phyloP scores from a whole-genome alignment of 257 asterid species.

The Penstemon barbatus region DNA sequence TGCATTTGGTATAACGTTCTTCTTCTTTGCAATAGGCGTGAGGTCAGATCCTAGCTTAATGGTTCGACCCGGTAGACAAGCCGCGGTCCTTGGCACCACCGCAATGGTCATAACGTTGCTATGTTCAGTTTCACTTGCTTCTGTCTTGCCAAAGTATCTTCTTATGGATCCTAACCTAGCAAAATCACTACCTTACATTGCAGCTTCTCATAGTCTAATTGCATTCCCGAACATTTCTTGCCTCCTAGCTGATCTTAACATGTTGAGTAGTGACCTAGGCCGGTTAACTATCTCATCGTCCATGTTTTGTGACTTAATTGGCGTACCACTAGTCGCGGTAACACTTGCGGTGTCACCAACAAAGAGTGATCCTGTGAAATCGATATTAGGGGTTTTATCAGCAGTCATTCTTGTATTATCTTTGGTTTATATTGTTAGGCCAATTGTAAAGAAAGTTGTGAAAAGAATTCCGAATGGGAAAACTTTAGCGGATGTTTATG shows the following conservation, averaged over 20 bases:
- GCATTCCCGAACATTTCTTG: conserved; percentile 59
- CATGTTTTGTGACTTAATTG: conserved; percentile 53
- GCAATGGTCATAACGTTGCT: conserved; percentile 34
- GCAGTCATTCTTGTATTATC: background rate
- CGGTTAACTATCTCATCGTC: conserved; percentile 56
- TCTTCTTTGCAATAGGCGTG: conserved; percentile 63
- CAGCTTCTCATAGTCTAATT: conserved; percentile 43
- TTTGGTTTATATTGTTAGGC: conserved; percentile 32
- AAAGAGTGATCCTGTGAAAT: background rate
- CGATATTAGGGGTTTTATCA: conserved; percentile 16
- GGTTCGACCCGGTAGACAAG: conserved; percentile 50
- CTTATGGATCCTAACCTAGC: conserved; percentile 48
- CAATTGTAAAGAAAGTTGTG: conserved; percentile 19
- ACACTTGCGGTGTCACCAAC: conserved; percentile 32
- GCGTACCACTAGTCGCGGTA: conserved; percentile 33
- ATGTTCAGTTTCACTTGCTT: conserved; percentile 28
- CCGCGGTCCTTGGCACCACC: conserved; percentile 40
- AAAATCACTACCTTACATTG: conserved; percentile 49
- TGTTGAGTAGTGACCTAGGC: conserved; percentile 69
- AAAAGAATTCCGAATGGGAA: conserved; percentile 42
- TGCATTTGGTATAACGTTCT: conserved; percentile 58
- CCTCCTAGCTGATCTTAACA: conserved; percentile 71
- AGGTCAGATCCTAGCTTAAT: conserved; percentile 50
- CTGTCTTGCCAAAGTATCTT: conserved; percentile 15
- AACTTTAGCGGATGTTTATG: conserved; percentile 38